Evolutionary conservation across 2,329 filamentous ascomycete genomes (phyloP).

Genomic region (Thyridium curvatum): DNA sequence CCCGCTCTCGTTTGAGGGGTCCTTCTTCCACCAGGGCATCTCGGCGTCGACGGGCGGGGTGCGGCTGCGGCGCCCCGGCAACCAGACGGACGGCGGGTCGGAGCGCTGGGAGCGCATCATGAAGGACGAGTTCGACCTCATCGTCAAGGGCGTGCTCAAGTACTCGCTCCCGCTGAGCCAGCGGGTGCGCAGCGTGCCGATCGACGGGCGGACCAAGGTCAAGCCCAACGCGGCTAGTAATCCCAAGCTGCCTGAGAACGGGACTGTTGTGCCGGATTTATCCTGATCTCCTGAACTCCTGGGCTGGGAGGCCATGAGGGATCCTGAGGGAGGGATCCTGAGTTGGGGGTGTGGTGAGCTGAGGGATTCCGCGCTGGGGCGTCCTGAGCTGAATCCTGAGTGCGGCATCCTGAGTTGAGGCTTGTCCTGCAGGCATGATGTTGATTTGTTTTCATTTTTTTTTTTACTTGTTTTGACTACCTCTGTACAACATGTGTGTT

Average conservation of each 20-base stretch:
- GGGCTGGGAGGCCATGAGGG: no score
- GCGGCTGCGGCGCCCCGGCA: slow-evolving; percentile 76
- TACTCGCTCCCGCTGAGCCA: slow-evolving; percentile 64
- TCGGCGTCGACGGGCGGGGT: slow-evolving; percentile 77
- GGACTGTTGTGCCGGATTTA: slow-evolving; percentile 19
- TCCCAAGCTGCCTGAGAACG: slow-evolving; percentile 32
- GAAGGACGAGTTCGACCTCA: slow-evolving; percentile 87
- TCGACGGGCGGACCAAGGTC: slow-evolving; percentile 53
- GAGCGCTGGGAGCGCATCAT: slow-evolving; percentile 87
- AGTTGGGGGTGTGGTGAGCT: no score
- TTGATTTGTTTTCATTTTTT: no score
- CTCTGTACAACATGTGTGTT: no score
- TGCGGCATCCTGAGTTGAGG: no score
- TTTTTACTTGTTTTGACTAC: no score
- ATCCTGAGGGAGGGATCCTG: no score
- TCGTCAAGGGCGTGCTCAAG: slow-evolving; percentile 83
- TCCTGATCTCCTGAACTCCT: no score
- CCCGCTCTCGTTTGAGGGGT: slow-evolving; percentile 81
- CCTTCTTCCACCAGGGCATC: slow-evolving; percentile 69
- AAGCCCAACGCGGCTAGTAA: slow-evolving; percentile 58
- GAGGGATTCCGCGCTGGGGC: no score
- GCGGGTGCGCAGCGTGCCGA: slow-evolving; percentile 51
- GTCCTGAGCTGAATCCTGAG: no score
- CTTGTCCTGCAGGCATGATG: no score
- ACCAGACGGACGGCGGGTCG: slow-evolving; percentile 78